A percentile compares a stretch with the other conserved stretches of the same genome.
These are phyloP conservation scores for Chalara sp. DNA, from an alignment of 2,329 filamentous ascomycete species.

Conservation along the genomic window DNA sequence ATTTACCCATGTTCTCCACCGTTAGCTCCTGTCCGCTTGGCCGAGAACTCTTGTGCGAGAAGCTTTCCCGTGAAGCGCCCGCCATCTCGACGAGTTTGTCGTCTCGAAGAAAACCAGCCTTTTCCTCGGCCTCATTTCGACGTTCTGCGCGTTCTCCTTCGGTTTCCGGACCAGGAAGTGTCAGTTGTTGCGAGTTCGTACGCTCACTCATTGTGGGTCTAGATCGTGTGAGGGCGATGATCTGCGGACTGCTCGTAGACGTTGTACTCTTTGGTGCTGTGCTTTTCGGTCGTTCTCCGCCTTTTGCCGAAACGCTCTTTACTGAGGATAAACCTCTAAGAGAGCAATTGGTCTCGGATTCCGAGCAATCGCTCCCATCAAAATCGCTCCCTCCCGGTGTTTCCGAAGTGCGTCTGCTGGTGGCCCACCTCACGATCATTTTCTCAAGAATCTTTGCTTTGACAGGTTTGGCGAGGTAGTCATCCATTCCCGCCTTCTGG, in stretches of 20 bases:
- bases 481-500: conserved; percentile 67
- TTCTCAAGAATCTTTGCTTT: conserved; percentile 60
- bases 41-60: not conserved
- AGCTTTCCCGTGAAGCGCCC: conserved; percentile 23
- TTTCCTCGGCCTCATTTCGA: conserved; percentile 45
- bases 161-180: conserved; percentile 23
- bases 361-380: conserved; percentile 19
- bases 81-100: conserved; percentile 40
- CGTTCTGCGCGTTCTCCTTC: conserved; percentile 38
- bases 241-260: not conserved
- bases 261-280: conserved; percentile 18
- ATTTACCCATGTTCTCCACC: conserved; percentile 45
- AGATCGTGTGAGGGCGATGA: not conserved
- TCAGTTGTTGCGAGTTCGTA: conserved; percentile 16
- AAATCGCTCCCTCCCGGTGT: conserved; percentile 5
- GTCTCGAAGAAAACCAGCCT: conserved; percentile 45
- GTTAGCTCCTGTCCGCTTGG: conserved; percentile 38
- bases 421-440: conserved; percentile 66
- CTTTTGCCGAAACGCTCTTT: not conserved
- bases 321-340: not conserved
- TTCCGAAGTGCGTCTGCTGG: conserved; percentile 26
- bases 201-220: conserved; percentile 16
- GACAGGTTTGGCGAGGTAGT: conserved; percentile 68
- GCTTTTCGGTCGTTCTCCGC: not conserved
- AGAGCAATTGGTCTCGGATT: conserved; percentile 18